phyloP scores from a whole-genome alignment of 441 rosid genomes.

The Lepidium campestre region DNA sequence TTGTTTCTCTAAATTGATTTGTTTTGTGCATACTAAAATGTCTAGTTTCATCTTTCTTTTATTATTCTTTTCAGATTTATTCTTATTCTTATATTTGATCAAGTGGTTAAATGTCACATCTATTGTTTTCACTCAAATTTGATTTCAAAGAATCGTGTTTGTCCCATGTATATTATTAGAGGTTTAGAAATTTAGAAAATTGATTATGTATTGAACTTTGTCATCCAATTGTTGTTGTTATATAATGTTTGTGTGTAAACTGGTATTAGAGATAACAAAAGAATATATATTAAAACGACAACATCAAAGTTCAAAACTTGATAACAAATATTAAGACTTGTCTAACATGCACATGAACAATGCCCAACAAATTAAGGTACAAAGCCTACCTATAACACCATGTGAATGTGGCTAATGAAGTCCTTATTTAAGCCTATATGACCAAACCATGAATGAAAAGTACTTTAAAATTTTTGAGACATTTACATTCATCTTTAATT shows the following conservation, averaged over 20 bases:
- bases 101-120: too few relatives aligned
- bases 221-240: too few relatives aligned
- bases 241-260: not conserved
- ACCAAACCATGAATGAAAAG: not conserved
- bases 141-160: too few relatives aligned
- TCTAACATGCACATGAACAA: slow-evolving; percentile 12
- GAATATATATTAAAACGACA: not conserved
- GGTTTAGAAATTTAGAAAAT: too few relatives aligned
- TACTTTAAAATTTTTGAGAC: not conserved
- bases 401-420: slow-evolving; percentile 1
- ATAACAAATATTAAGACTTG: not conserved
- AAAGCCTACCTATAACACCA: not conserved
- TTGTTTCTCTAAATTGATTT: not conserved
- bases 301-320: not conserved
- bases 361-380: slow-evolving; percentile 1
- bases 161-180: too few relatives aligned
- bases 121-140: too few relatives aligned
- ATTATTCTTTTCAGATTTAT: too few relatives aligned
- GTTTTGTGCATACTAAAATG: not conserved
- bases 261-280: not conserved
- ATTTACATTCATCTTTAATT: not conserved
- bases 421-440: not conserved
- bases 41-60: too few relatives aligned
- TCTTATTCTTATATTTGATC: too few relatives aligned
- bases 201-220: too few relatives aligned